Evolutionary conservation across 2,329 filamentous ascomycete species (phyloP), one percentile per base, ranked within the genome.

Genomic region (Thermomyces lanuginosus): DNA sequence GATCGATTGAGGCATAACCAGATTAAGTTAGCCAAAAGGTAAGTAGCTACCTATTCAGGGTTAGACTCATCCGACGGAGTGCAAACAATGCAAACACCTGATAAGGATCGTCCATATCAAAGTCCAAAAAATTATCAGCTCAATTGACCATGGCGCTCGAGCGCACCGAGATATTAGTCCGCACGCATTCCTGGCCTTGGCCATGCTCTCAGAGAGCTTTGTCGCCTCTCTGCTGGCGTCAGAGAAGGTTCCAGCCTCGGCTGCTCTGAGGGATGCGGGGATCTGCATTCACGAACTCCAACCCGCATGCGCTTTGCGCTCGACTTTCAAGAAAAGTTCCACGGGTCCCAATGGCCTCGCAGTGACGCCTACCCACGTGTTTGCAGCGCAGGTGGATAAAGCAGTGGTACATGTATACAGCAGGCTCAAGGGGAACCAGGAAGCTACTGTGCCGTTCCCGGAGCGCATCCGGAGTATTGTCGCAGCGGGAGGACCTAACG

Each of bases 371-470:
- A 75, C 75, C 11, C 89, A 98, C 49, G 65, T 95, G 24, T 98
- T 92, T 49, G 77, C 84, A 3, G 86, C 82, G 3, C 89, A 98
- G 51, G 67, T 77, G 26, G 83, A 84, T 37, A 95, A 92, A 53
- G 81, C 83, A 0, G 79, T 92, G 21, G 68, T 98, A 1, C 81
- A 95, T 55, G 82, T 98, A 29, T 98, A 95, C 55, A 84, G 70
- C 31, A 69, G 83, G 29, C 65, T 73, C 32, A 78, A 79, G 36
- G 79, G 79, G 15, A 89, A 79, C 41, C 83, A 93, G 47, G 86
- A 95, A 55, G 78, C 81, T 5, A 68, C 81, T 10, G 72, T 95
- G 11, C 77, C 84, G 1, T 92, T 98, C 43, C 74, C 78, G 0
- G 86, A 95, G 53, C 70, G 74, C 42, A 81, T 98, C 44, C 74